Percentiles rank a stretch among this genome's conserved stretches.
Evolutionary conservation across 1,284 basidiomycete species (phyloP).

Genomic region (Trichosporon ovoides): DNA sequence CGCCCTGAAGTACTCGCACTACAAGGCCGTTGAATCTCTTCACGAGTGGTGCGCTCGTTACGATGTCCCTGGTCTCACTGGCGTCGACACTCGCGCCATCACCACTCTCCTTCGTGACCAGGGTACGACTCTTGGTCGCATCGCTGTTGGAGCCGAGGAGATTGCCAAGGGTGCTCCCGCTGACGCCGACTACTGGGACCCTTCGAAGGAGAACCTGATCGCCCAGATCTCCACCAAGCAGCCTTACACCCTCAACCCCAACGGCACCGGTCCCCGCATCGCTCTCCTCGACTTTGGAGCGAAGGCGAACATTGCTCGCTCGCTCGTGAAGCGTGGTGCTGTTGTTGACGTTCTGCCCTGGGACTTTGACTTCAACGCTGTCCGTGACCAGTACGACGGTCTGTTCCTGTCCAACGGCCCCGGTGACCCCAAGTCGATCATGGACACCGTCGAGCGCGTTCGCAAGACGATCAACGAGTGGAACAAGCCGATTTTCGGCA

Average conservation of each 20-base stretch:
- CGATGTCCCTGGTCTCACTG: conserved; percentile 87
- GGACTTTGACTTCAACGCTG: conserved; percentile 90
- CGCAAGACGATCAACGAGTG: conserved; percentile 78
- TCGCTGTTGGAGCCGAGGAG: conserved; percentile 76
- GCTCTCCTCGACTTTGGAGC: conserved; percentile 96
- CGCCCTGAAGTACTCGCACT: conserved; percentile 91
- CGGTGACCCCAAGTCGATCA: conserved; percentile 85
- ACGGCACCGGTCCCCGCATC: conserved; percentile 74
- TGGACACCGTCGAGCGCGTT: conserved; percentile 75
- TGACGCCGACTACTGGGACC: conserved; percentile 80
- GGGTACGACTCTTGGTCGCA: conserved; percentile 89
- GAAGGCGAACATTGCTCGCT: conserved; percentile 94
- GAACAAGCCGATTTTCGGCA: conserved; percentile 91
- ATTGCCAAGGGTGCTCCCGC: conserved; percentile 56
- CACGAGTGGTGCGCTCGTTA: conserved; percentile 89
- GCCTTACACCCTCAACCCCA: conserved; percentile 80
- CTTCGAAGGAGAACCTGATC: conserved; percentile 84
- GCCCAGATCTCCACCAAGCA: conserved; percentile 82
- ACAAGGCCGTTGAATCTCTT: conserved; percentile 86
- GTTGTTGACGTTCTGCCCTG: conserved; percentile 93
- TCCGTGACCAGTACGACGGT: conserved; percentile 87
- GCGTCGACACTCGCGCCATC: conserved; percentile 95
- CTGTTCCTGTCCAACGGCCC: conserved; percentile 96
- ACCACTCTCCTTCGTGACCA: conserved; percentile 91
- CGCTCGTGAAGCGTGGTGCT: conserved; percentile 82